These are phyloP conservation scores for Rhynchospora pubera DNA, from an alignment of 176 grass and related monocot genomes.

Conservation along the genomic window DNA sequence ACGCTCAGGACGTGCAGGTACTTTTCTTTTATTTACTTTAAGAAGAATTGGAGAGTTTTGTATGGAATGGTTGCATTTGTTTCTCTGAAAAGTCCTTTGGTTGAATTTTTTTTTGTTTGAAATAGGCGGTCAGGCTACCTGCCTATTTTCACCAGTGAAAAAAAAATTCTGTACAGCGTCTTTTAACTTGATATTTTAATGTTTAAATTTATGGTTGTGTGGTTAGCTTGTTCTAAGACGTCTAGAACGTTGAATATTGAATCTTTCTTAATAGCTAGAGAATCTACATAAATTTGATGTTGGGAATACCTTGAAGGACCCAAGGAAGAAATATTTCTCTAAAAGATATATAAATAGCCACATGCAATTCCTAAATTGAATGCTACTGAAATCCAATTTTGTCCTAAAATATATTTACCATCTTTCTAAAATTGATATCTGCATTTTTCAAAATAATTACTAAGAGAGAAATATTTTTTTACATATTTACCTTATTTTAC, in stretches of 20 bases:
- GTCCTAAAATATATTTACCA: neutral
- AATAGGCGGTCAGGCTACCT: neutral
- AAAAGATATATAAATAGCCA: neutral
- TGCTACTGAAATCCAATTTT: neutral
- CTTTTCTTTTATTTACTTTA: neutral
- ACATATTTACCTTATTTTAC: neutral
- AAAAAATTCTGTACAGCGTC: no score
- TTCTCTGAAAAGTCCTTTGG: neutral
- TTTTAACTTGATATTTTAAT: no score
- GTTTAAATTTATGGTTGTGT: no score
- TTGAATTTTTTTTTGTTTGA: neutral
- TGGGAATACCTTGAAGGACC: neutral
- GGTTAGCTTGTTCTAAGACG: neutral
- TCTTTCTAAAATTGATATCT: no score
- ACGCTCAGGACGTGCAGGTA: constrained; percentile 76
- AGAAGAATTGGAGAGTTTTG: neutral
- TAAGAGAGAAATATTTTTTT: neutral
- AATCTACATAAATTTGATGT: neutral
- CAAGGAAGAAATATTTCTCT: neutral
- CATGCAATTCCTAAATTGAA: neutral
- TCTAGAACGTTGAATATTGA: neutral
- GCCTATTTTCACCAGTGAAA: no score
- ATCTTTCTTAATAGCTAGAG: neutral
- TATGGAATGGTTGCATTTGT: neutral
- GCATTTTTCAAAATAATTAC: no score